These are phyloP conservation scores for Plasmopara viticola DNA, from an alignment of 352 stramenopile species.

Conservation along the genomic window DNA sequence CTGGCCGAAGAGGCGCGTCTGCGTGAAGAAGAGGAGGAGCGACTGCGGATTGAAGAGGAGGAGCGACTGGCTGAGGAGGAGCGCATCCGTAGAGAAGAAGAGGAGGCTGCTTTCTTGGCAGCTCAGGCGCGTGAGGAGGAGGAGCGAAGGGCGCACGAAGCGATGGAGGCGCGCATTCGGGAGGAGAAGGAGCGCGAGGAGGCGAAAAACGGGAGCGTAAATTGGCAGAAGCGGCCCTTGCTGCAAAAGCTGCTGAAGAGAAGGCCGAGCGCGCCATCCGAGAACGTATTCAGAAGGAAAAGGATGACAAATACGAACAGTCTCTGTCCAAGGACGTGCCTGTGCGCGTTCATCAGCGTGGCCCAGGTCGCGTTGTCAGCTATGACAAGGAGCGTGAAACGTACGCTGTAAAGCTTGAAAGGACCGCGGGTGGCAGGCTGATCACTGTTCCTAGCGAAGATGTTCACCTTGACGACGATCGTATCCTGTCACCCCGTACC, in stretches of 20 bases:
- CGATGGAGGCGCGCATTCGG: slow-evolving; percentile 23
- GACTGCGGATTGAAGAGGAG: too few relatives aligned
- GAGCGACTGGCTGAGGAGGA: slow-evolving; percentile 17
- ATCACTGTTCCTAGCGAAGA: slow-evolving; percentile 67
- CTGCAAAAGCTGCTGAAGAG: slow-evolving; percentile 31
- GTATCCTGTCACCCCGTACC: slow-evolving; percentile 77
- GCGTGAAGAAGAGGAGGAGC: slow-evolving; percentile 22
- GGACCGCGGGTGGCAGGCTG: slow-evolving; percentile 52
- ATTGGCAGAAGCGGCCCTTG: slow-evolving; percentile 35
- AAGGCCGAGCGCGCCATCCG: slow-evolving; percentile 45
- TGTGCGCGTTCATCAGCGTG: slow-evolving; percentile 70
- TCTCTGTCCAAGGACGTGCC: slow-evolving; percentile 82
- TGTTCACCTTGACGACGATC: slow-evolving; percentile 77
- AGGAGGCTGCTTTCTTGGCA: too few relatives aligned
- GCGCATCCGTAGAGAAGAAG: too few relatives aligned
- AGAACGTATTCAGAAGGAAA: slow-evolving; percentile 51
- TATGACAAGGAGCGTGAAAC: slow-evolving; percentile 79
- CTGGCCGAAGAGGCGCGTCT: slow-evolving; percentile 22
- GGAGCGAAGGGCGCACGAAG: too few relatives aligned
- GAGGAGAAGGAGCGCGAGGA: slow-evolving; percentile 29
- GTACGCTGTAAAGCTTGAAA: slow-evolving; percentile 68
- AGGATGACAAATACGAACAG: slow-evolving; percentile 81
- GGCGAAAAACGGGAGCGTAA: slow-evolving; percentile 38
- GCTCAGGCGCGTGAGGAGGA: too few relatives aligned
- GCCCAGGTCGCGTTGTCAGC: slow-evolving; percentile 58